Conservation (phyloP, 805 yeast species). For the Dipodascus geniculatus region DNA sequence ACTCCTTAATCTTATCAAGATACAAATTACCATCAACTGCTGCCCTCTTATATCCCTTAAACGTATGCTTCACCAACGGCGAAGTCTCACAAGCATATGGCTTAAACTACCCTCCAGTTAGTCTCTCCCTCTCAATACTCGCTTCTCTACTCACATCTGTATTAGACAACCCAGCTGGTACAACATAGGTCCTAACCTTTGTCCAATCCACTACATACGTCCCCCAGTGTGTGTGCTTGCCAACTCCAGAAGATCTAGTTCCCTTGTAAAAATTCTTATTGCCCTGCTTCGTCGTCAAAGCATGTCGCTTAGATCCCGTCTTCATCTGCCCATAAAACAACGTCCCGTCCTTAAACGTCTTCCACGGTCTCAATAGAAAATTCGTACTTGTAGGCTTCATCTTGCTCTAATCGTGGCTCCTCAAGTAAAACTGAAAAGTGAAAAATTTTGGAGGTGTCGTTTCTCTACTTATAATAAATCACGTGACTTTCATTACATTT, state of each 20-base stretch:
- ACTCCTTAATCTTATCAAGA: constrained; percentile 61
- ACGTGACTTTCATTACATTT: background rate
- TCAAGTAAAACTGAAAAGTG: too few species aligned
- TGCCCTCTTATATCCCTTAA: constrained; percentile 58
- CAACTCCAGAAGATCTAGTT: constrained; percentile 90
- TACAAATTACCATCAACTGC: constrained; percentile 65
- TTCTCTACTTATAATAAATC: background rate
- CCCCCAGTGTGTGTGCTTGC: constrained; percentile 64
- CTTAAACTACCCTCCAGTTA: constrained; percentile 31
- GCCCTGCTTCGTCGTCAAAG: constrained; percentile 86
- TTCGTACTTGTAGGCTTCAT: constrained; percentile 28
- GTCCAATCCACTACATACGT: constrained; percentile 68
- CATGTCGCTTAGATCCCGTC: constrained; percentile 65
- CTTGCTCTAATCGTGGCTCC: background rate
- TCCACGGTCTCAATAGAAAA: constrained; percentile 77
- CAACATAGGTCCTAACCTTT: constrained; percentile 83
- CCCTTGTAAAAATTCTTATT: constrained; percentile 93
- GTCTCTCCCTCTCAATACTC: background rate
- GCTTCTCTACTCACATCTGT: constrained; percentile 16
- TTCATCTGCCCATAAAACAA: constrained; percentile 72
- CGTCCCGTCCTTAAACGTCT: constrained; percentile 69
- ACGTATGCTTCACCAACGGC: constrained; percentile 59
- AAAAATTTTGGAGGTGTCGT: background rate
- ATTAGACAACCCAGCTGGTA: constrained; percentile 39
- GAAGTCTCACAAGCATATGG: constrained; percentile 70